Base-by-base conservation (phyloP, 169 alveolate genomes). In the Plasmodium vivax region DNA sequence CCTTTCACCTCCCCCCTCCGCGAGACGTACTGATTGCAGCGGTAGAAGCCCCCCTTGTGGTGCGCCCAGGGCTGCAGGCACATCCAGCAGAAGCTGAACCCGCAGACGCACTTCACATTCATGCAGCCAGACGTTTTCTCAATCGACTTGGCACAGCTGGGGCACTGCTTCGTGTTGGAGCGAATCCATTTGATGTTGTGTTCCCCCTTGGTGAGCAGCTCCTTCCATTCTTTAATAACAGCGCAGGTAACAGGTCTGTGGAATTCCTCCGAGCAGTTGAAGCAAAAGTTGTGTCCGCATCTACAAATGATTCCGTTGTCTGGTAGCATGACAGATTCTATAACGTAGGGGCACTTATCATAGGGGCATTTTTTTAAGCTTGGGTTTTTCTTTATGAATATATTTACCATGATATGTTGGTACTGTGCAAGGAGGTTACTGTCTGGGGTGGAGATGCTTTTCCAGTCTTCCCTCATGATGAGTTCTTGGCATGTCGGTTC, bases 91-190 rank as follows among this genome's bases (percentile, higher is more conserved):
- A 87, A 87, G 23, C 85, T 77, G 34, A 71, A 87, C 14, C 93
- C 87, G 56, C 93, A 87, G n/a, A 87, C 45, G 43, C 93, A 87
- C 71, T 75, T 87, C 19, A 87, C 80, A 41, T 87, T 75, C 93
- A 87, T 87, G 45, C 93, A 87, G 14, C 93, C 93, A 6, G 93
- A 87, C 30, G 80, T 38, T 77, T 87, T 87, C 77, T 87, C 93
- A 2, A 87, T 87, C 16, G 93, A 16, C 30, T 54, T 77, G 43
- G 80, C 43, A 87, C 93, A 87, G 81, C 56, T 87, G 43, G 93
- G 87, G 19, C 93, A 87, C 4, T 54, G 79, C 30, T 87, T 87
- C 32, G 93, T 87, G 47, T 87, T 58, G 14, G 62, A 43, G 6
- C 32, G 62, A 36, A 87, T 87, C 93, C 93, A 87, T 43, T 30